Evolutionary conservation across 768 basidiomycete genomes (phyloP), one percentile per base, ranked within the genome.

Genomic region (Naganishia onofrii): DNA sequence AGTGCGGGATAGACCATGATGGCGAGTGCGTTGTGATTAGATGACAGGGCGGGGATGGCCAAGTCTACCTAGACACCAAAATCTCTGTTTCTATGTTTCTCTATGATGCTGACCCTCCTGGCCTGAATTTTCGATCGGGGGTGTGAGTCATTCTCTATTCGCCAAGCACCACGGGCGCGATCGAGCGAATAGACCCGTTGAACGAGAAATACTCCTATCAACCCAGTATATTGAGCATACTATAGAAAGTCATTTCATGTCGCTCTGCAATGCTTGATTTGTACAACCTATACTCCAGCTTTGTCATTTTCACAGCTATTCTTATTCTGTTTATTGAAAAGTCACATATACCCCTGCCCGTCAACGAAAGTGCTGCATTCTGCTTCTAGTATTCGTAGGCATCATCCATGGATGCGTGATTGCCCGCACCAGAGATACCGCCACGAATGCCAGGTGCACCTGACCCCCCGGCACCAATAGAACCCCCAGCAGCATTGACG

Each of bases 1-100:
- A 84, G 82, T 28, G 71, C 65, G 9, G 76, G 75, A 51, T 72
- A 73, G 1, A 76, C 75, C 78, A 79, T 79, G 32, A 26, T 69
- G 72, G 19, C 17, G 51, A 48, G 6, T 44, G 67, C 5, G n/a
- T 38, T 21, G 34, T 26, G 19, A 42, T 4, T 52, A 51, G 34
- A 3, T 42, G 42, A 46, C 8, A 53, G 32, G 13, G 19, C 7
- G 6, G 44, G 44, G n/a, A 7, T 15, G 13, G 48, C 4, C 3
- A n/a, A n/a, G n/a, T 51, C 12, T 6, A 51, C 7, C 13, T 7
- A 4, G 4, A 21, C 3, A 7, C 48, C 7, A 7, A 21, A 51
- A 23, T 3, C 23, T n/a, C 19, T 51, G 15, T 26, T 51, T 51
- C 48, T 51, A 51, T 51, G 48, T 51, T 51, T 51, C 5, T 46